Conservation (phyloP, 441 rosid genomes). For the Aleurites moluccanus region DNA sequence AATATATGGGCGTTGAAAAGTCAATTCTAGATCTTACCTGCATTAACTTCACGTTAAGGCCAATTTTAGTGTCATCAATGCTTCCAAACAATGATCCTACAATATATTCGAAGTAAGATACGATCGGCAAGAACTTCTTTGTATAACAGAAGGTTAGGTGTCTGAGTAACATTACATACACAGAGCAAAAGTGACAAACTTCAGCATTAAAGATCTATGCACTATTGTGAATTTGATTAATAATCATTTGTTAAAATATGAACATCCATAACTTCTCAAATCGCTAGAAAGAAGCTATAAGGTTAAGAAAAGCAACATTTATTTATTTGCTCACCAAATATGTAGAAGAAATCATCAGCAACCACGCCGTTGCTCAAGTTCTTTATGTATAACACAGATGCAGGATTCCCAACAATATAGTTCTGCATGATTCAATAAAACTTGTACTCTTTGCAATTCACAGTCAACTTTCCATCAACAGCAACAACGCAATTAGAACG, state of each 20-base stretch:
- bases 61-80: slow-evolving; percentile 59
- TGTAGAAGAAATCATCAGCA: slow-evolving; percentile 73
- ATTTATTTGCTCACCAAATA: slow-evolving; percentile 67
- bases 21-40: slow-evolving; percentile 48
- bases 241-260: not conserved
- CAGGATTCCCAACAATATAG: slow-evolving; percentile 82
- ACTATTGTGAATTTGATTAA: slow-evolving; percentile 7
- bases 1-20: not conserved
- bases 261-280: not conserved
- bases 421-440: slow-evolving; percentile 57
- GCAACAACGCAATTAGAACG: not conserved
- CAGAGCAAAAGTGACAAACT: slow-evolving; percentile 8
- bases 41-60: slow-evolving; percentile 81
- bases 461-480: not conserved
- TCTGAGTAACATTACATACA: not conserved
- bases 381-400: slow-evolving; percentile 81
- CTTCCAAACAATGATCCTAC: slow-evolving; percentile 90
- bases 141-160: slow-evolving; percentile 5
- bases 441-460: not conserved
- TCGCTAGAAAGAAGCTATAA: not conserved
- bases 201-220: not conserved
- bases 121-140: slow-evolving; percentile 17
- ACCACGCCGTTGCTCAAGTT: slow-evolving; percentile 87
- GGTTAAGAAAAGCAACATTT: not conserved
- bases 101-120: slow-evolving; percentile 22